Conservation (phyloP, 1,284 basidiomycete genomes). For the Cutaneotrichosporon spelunceum region DNA sequence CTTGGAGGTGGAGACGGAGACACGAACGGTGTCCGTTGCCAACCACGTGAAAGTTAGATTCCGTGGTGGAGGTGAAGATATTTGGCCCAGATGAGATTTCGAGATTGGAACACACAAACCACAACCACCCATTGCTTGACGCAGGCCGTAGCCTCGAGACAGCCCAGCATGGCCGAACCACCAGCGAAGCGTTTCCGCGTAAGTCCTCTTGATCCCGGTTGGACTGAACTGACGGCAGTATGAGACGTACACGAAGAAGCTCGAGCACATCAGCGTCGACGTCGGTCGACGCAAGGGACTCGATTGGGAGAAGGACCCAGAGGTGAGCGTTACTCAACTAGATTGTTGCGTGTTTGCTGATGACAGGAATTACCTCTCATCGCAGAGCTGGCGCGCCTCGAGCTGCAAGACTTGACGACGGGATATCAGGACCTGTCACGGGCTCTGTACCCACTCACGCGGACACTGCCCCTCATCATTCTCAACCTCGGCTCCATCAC, state of each 20-base stretch:
- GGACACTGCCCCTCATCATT: slow-evolving; percentile 74
- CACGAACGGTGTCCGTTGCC: background rate
- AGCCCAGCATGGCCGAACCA: slow-evolving; percentile 40
- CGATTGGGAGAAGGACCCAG: slow-evolving; percentile 47
- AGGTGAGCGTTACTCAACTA: slow-evolving; percentile 26
- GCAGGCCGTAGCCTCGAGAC: no score
- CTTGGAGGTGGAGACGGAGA: background rate
- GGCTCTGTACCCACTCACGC: slow-evolving; percentile 61
- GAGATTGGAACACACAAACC: background rate
- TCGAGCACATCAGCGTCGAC: slow-evolving; percentile 46
- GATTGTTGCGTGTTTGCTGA: slow-evolving; percentile 28
- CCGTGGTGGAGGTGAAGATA: slow-evolving; percentile 8
- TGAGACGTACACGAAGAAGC: slow-evolving; percentile 47
- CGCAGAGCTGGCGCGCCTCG: slow-evolving; percentile 47
- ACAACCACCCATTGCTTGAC: background rate
- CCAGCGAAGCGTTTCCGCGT: slow-evolving; percentile 47
- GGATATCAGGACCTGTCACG: slow-evolving; percentile 69
- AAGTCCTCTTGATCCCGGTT: slow-evolving; percentile 9
- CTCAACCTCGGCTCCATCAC: slow-evolving; percentile 69
- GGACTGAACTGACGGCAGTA: slow-evolving; percentile 30
- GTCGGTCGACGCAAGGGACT: slow-evolving; percentile 44
- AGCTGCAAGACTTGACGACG: slow-evolving; percentile 67
- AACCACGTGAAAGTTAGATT: background rate
- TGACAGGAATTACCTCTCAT: slow-evolving; percentile 35
- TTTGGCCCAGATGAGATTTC: background rate